phyloP scores from a whole-genome alignment of 2,329 filamentous ascomycete species.

The Colletotrichum caudatum region DNA sequence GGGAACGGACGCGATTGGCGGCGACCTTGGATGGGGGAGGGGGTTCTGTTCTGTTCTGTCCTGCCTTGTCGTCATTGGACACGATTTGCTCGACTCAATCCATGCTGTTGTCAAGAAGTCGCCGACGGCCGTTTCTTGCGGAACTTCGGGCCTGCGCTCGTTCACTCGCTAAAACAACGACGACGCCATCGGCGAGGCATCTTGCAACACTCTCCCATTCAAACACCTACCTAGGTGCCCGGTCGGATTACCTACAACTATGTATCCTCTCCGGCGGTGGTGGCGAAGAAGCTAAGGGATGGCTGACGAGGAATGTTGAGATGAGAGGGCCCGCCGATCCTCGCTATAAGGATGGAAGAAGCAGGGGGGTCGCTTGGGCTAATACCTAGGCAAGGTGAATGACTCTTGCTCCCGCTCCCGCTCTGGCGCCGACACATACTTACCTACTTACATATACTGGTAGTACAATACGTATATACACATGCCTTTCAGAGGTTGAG shows the following conservation, averaged over 20 bases:
- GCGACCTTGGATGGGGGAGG: background rate
- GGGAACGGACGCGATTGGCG: slow-evolving; percentile 23
- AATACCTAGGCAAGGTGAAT: slow-evolving; percentile 13
- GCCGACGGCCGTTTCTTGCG: slow-evolving; percentile 1
- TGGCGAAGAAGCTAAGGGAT: background rate
- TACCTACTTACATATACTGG: background rate
- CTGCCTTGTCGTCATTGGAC: background rate
- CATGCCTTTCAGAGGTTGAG: background rate
- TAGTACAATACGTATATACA: background rate
- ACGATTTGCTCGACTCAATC: slow-evolving; percentile 6
- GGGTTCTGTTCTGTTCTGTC: too few relatives aligned
- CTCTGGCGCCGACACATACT: background rate
- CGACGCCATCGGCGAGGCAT: background rate
- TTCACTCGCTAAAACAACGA: background rate
- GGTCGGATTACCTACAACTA: background rate
- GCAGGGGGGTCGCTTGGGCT: background rate
- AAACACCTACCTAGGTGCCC: background rate
- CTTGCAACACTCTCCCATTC: background rate
- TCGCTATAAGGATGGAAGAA: background rate
- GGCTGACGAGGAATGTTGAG: slow-evolving; percentile 7
- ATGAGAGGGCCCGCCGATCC: background rate
- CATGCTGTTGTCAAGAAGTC: background rate
- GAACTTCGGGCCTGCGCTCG: background rate
- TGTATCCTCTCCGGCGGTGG: too few relatives aligned
- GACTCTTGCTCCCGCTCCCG: slow-evolving; percentile 28